Evolutionary conservation across 257 asterid genomes (phyloP).

Genomic region (Sherardia arvensis): DNA sequence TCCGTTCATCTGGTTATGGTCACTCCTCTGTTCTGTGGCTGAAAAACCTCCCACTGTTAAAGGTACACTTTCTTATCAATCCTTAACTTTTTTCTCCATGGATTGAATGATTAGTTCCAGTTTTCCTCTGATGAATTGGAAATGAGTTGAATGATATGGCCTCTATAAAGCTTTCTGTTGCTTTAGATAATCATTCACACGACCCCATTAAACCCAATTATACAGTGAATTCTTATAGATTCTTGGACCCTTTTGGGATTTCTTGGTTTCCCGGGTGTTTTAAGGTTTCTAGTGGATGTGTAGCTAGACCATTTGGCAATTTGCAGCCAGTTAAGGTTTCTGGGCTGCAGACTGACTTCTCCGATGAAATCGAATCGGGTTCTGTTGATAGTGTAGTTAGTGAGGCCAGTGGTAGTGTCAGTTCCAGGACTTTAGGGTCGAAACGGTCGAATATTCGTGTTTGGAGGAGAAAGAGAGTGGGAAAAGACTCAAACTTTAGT

Average conservation of each 20-base stretch:
- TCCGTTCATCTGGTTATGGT: constrained; percentile 1
- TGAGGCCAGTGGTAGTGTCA: constrained; percentile 20
- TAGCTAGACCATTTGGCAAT: constrained; percentile 35
- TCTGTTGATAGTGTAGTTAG: constrained; percentile 13
- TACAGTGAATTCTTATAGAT: constrained; percentile 25
- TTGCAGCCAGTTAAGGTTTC: constrained; percentile 47
- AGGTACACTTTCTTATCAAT: background rate
- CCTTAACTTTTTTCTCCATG: background rate
- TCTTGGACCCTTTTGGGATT: constrained; percentile 25
- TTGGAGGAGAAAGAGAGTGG: constrained; percentile 16
- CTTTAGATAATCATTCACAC: constrained; percentile 36
- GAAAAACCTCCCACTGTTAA: background rate
- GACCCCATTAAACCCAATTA: constrained; percentile 31
- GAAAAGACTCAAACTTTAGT: constrained; percentile 18
- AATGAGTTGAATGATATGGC: constrained; percentile 36
- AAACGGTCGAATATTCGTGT: constrained; percentile 18
- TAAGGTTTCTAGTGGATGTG: constrained; percentile 31
- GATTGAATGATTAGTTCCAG: background rate
- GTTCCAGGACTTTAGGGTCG: constrained; percentile 23
- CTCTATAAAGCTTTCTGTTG: constrained; percentile 44
- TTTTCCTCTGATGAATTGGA: constrained; percentile 5
- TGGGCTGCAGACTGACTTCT: constrained; percentile 37
- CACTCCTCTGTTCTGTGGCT: constrained; percentile 7
- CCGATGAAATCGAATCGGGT: constrained; percentile 21
- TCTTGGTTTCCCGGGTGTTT: constrained; percentile 36